phyloP scores from a whole-genome alignment of 805 yeast species.

The Candida nitratophila region DNA sequence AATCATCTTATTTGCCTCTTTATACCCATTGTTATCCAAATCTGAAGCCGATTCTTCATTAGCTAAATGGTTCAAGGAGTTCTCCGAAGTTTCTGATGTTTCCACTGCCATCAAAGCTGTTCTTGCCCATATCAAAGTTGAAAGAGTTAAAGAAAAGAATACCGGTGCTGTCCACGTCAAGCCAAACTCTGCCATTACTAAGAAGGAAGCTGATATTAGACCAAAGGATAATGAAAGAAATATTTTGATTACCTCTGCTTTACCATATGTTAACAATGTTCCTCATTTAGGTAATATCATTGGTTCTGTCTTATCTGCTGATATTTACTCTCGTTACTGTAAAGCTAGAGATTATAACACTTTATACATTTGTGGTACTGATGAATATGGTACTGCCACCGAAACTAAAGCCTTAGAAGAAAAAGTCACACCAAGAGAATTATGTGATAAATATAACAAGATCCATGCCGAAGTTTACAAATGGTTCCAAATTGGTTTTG shows the following conservation, averaged over 20 bases:
- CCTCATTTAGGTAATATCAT: conserved; percentile 97
- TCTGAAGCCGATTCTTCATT: conserved; percentile 8
- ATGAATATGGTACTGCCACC: conserved; percentile 98
- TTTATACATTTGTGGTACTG: conserved; percentile 91
- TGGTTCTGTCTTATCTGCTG: conserved; percentile 93
- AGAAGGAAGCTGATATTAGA: conserved; percentile 25
- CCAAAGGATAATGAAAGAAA: conserved; percentile 75
- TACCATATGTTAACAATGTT: conserved; percentile 96
- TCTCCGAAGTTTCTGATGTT: conserved; percentile 32
- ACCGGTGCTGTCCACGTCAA: conserved; percentile 28
- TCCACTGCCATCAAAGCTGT: conserved; percentile 40
- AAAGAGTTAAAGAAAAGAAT: conserved; percentile 32
- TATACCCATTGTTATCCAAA: conserved; percentile 36
- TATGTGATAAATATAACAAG: conserved; percentile 85
- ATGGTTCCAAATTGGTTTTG: conserved; percentile 96
- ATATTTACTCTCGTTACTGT: conserved; percentile 84
- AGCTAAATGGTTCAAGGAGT: conserved; percentile 35
- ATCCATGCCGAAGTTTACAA: conserved; percentile 87
- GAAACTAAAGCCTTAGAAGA: conserved; percentile 98
- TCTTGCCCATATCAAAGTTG: conserved; percentile 35
- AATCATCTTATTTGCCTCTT: conserved; percentile 51
- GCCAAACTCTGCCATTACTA: conserved; percentile 9
- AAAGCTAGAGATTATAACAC: conserved; percentile 86
- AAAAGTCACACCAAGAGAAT: conserved; percentile 75
- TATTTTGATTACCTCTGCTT: conserved; percentile 87